These are phyloP conservation scores for Ceratocystis alfenasii DNA, from an alignment of 2,329 filamentous ascomycete genomes.

Conservation along the genomic window DNA sequence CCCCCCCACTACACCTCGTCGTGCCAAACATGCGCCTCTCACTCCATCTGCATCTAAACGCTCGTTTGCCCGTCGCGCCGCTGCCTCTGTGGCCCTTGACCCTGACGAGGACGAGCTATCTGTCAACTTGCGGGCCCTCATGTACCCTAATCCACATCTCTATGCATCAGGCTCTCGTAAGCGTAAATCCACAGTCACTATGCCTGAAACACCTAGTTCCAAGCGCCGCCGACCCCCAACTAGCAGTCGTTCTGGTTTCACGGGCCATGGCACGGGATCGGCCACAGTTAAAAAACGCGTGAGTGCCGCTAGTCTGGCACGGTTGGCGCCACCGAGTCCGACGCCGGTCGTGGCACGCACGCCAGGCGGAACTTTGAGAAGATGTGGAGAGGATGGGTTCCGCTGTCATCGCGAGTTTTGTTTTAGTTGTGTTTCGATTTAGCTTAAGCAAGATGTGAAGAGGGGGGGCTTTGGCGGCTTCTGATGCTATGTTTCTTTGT, in stretches of 20 bases:
- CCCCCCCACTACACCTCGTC: constrained; percentile 24
- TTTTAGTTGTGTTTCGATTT: constrained; percentile 40
- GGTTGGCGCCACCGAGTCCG: constrained; percentile 8
- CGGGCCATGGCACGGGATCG: background rate
- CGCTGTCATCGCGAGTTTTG: constrained; percentile 47
- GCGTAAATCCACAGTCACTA: background rate
- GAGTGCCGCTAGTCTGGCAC: constrained; percentile 10
- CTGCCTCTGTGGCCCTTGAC: constrained; percentile 34
- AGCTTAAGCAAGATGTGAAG: background rate
- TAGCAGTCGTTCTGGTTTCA: background rate
- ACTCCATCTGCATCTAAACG: constrained; percentile 27
- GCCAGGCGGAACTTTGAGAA: constrained; percentile 39
- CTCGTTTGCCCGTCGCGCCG: constrained; percentile 30
- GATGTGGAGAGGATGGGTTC: constrained; percentile 46
- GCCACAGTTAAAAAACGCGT: constrained; percentile 15
- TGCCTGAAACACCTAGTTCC: background rate
- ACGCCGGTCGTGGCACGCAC: constrained; percentile 31
- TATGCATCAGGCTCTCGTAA: background rate
- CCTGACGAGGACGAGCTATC: constrained; percentile 32
- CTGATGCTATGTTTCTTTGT: no score
- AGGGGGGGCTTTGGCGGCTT: background rate
- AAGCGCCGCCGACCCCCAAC: background rate
- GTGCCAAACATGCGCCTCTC: constrained; percentile 28
- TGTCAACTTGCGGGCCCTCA: constrained; percentile 26
- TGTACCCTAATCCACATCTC: background rate